phyloP scores from a whole-genome alignment of 2,329 filamentous ascomycete genomes.

The Helicocarpus griseus region DNA sequence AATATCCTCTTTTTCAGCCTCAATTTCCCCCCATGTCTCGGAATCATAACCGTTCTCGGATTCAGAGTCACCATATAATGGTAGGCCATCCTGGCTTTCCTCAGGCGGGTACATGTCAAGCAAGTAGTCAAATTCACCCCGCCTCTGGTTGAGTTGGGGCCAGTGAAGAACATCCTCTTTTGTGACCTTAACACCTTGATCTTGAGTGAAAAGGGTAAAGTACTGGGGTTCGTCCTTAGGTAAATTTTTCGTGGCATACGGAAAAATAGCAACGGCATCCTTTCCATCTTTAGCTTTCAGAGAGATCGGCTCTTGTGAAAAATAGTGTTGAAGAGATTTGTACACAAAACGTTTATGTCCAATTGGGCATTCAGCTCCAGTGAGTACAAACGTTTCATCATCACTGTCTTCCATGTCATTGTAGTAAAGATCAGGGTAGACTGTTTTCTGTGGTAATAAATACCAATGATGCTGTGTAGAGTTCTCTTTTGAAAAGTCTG shows the following conservation, averaged over 20 bases:
- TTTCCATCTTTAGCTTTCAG: slow-evolving; percentile 14
- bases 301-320: slow-evolving; percentile 17
- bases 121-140: slow-evolving; percentile 23
- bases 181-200: slow-evolving; percentile 17
- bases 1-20: slow-evolving; percentile 23
- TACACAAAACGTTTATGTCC: slow-evolving; percentile 25
- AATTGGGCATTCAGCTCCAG: slow-evolving; percentile 15
- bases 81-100: slow-evolving; percentile 37
- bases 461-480: not conserved
- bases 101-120: slow-evolving; percentile 35
- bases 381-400: slow-evolving; percentile 19
- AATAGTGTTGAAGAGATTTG: slow-evolving; percentile 19
- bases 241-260: slow-evolving; percentile 15
- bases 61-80: slow-evolving; percentile 47
- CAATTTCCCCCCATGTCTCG: slow-evolving; percentile 50
- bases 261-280: slow-evolving; percentile 19
- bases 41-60: slow-evolving; percentile 47
- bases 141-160: slow-evolving; percentile 17
- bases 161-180: slow-evolving; percentile 21
- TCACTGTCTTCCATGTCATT: slow-evolving; percentile 21
- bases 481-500: not conserved
- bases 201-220: slow-evolving; percentile 23
- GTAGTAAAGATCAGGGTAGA: slow-evolving; percentile 36
- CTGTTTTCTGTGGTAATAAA: slow-evolving; percentile 16
- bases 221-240: slow-evolving; percentile 9